Evolutionary conservation across 2,329 filamentous ascomycete genomes (phyloP).

Genomic region (Trichoderma koningiopsis): DNA sequence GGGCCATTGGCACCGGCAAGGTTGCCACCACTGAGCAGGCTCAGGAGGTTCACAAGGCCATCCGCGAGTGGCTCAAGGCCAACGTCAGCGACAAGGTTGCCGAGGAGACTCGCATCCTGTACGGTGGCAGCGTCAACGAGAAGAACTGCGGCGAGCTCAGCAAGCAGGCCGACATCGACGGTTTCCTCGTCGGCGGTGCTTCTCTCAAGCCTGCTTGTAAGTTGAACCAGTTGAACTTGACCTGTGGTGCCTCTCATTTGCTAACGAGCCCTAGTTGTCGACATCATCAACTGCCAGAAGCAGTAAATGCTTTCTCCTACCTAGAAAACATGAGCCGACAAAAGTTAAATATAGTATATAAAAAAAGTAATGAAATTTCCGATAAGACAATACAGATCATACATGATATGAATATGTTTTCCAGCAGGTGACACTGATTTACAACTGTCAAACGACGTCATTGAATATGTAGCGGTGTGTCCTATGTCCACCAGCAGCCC

Average conservation of each 20-base stretch:
- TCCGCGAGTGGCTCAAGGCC: slow-evolving; percentile 79
- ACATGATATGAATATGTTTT: background rate
- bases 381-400: background rate
- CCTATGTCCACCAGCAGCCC: slow-evolving; percentile 33
- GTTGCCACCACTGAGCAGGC: slow-evolving; percentile 87
- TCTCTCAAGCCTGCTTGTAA: slow-evolving; percentile 94
- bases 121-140: slow-evolving; percentile 94
- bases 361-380: background rate
- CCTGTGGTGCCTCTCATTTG: background rate
- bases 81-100: slow-evolving; percentile 74
- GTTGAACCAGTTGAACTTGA: slow-evolving; percentile 38
- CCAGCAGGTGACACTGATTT: background rate
- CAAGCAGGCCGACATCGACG: slow-evolving; percentile 94
- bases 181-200: slow-evolving; percentile 94
- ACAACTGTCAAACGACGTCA: slow-evolving; percentile 2
- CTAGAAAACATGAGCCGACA: background rate
- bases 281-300: slow-evolving; percentile 60
- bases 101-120: slow-evolving; percentile 89
- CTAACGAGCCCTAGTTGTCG: slow-evolving; percentile 48
- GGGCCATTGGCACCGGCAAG: slow-evolving; percentile 93
- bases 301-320: slow-evolving; percentile 41
- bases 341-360: background rate
- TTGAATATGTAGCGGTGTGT: slow-evolving; percentile 18
- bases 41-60: slow-evolving; percentile 89
- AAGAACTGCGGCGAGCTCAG: slow-evolving; percentile 96